A percentile compares a stretch with the other conserved stretches of the same genome.
phyloP scores from a whole-genome alignment of 2,329 filamentous ascomycete species.

The Emergomyces africanus region DNA sequence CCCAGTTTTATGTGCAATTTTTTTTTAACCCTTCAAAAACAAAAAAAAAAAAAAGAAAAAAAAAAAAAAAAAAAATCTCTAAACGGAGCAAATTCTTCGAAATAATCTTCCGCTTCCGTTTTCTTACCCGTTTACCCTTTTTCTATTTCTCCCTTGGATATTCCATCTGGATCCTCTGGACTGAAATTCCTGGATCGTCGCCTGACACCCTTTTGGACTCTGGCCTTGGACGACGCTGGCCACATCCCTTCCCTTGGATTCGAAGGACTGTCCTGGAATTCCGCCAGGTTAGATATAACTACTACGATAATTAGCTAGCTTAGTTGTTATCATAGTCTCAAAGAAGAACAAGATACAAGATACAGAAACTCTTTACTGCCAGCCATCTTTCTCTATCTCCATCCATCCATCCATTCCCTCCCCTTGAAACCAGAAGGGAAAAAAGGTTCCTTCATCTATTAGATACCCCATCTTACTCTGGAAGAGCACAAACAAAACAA shows the following conservation, averaged over 20 bases:
- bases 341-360: neutral
- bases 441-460: neutral
- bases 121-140: too few species aligned
- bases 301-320: constrained; percentile 7
- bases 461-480: neutral
- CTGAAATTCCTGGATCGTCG: neutral
- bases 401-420: constrained; percentile 6
- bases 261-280: neutral
- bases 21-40: neutral
- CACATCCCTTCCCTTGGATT: neutral
- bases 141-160: neutral
- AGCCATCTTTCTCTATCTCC: constrained; percentile 5
- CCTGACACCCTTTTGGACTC: neutral
- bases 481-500: neutral
- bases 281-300: constrained; percentile 1
- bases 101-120: neutral
- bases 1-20: too few species aligned
- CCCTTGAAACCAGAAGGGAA: neutral
- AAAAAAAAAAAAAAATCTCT: too few species aligned
- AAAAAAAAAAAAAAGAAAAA: too few species aligned
- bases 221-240: neutral
- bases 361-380: constrained; percentile 8
- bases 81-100: neutral
- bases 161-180: neutral
- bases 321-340: constrained; percentile 7